Evolutionary conservation across 2,329 filamentous ascomycete genomes (phyloP).

Genomic region (Scortechinia acanthostroma): DNA sequence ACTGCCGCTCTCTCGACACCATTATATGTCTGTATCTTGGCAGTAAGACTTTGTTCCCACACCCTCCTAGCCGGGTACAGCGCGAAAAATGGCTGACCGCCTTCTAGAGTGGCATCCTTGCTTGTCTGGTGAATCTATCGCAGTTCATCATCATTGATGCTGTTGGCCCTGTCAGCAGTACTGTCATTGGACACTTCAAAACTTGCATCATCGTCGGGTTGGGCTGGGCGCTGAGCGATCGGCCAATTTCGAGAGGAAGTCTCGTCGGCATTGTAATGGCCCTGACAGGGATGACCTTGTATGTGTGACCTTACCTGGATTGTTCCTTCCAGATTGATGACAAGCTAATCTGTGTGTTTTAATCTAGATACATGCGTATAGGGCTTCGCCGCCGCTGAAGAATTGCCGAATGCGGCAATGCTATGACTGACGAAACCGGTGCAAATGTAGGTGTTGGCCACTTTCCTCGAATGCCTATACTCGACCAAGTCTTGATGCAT

Average conservation of each 20-base stretch:
- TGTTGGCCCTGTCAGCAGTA: constrained; percentile 56
- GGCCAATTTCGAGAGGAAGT: constrained; percentile 45
- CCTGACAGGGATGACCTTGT: constrained; percentile 48
- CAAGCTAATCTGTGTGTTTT: too few relatives aligned
- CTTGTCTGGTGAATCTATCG: constrained; percentile 58
- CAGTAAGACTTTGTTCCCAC: neutral
- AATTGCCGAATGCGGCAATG: too few relatives aligned
- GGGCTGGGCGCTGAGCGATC: constrained; percentile 48
- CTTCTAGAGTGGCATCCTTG: constrained; percentile 50
- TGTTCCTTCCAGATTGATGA: too few relatives aligned
- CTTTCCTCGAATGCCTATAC: too few relatives aligned
- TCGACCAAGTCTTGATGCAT: too few relatives aligned
- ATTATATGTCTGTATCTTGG: neutral
- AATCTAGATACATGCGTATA: too few relatives aligned
- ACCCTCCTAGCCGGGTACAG: neutral
- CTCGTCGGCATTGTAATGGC: constrained; percentile 46
- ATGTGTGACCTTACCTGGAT: constrained; percentile 16
- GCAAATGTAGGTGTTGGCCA: too few relatives aligned
- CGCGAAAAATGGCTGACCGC: neutral
- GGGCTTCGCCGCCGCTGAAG: too few relatives aligned
- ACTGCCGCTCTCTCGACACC: neutral
- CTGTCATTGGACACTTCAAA: constrained; percentile 60
- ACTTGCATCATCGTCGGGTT: constrained; percentile 59
- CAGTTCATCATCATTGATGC: constrained; percentile 57
- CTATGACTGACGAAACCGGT: too few relatives aligned